A percentile compares a stretch with the other conserved stretches of the same genome.
Evolutionary conservation across 306 rosid genomes (phyloP).

Genomic region (Parietaria judaica): DNA sequence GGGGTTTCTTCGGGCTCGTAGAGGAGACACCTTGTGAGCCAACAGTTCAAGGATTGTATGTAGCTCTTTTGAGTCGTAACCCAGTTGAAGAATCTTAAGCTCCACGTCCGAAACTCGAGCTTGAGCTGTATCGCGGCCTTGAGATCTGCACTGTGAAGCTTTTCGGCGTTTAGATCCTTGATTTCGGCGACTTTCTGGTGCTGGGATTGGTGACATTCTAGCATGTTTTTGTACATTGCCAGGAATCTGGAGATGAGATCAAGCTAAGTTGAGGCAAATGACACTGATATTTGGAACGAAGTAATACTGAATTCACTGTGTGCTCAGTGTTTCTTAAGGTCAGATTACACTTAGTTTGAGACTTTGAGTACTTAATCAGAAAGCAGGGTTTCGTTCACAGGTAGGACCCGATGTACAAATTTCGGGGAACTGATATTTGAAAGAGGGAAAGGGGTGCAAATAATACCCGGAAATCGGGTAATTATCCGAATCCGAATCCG

Average conservation of each 20-base stretch:
- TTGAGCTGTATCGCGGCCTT: conserved; percentile 58
- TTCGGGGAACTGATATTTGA: no score
- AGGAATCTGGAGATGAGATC: conserved; percentile 35
- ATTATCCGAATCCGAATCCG: no score
- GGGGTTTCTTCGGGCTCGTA: conserved; percentile 51
- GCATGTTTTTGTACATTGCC: conserved; percentile 77
- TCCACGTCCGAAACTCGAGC: conserved; percentile 58
- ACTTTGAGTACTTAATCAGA: no score
- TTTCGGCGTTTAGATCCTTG: conserved; percentile 29
- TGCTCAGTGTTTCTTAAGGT: no score
- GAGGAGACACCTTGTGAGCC: conserved; percentile 59
- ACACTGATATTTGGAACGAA: neutral
- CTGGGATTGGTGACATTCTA: conserved; percentile 56
- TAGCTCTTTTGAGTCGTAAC: conserved; percentile 49
- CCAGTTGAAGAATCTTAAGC: conserved; percentile 53
- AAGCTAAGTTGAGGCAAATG: conserved; percentile 10
- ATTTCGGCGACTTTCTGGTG: conserved; percentile 34
- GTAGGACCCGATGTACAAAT: no score
- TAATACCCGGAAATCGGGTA: no score
- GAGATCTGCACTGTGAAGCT: conserved; percentile 30
- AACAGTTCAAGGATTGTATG: conserved; percentile 59
- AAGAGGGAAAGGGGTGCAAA: no score
- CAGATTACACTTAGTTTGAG: no score
- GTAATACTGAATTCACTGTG: no score
- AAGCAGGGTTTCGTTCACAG: no score